Base-by-base conservation (phyloP, 768 basidiomycete genomes). In the Leccinum boreale region DNA sequence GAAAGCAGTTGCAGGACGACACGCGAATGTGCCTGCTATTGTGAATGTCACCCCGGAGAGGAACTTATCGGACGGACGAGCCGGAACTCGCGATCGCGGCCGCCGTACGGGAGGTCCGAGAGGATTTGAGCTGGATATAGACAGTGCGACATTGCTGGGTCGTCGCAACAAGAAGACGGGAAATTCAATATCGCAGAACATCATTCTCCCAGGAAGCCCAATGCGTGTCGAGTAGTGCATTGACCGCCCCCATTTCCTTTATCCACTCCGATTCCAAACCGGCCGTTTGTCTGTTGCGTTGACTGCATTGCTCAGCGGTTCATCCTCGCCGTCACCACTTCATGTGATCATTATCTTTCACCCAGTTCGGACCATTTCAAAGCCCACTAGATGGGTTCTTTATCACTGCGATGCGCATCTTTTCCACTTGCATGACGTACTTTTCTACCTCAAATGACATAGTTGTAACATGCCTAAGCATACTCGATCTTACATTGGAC, bases 61-160 rank as follows among this genome's bases (percentile, higher is more conserved):
- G 42, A 61, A 53, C 26, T 10, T 73, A 39, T 82, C 82, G 66
- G 88, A 85, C 36, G 87, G 87, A 1, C 79, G 87, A 35, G 89
- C 87, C 0, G 89, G 89, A n/a, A 77, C 78, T 57, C 74, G 88
- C n/a, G 89, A 89, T 71, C 77, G 70, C 5, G 83, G 81, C 35
- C 69, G 71, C 51, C 66, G 75, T 26, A 28, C 60, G 26, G 60
- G 67, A 51, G 65, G 66, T 24, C 50, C 56, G 36, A 69, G 58
- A 33, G 77, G 69, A 9, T 99, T 99, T 67, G 92, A 98, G 69
- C 81, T 99, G 56, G 89, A 94, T 68, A 74, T 99, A 53, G 84
- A 90, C 64, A 85, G 81, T 57, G 92, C 97, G 23, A 98, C 96
- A 3, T 74, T 98, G 1, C 79, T 98, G 6, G 93, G 90, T 12